These are phyloP conservation scores for Boletus reticuloceps DNA, from an alignment of 768 basidiomycete genomes.

Conservation along the genomic window DNA sequence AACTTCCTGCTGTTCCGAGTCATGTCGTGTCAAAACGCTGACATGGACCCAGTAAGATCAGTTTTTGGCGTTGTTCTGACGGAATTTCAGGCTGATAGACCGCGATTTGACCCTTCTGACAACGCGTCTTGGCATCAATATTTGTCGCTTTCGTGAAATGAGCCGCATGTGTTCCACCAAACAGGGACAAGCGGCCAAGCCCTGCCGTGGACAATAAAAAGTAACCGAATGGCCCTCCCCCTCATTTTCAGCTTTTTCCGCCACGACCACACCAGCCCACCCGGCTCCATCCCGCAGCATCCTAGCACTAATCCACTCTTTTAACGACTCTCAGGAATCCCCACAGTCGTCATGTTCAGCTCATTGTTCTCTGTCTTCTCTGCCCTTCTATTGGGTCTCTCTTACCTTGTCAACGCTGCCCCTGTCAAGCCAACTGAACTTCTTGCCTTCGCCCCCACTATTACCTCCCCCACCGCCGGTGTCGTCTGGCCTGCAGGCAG, in stretches of 20 bases:
- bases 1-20: too few species aligned
- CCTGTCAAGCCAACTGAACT: slow-evolving; percentile 29
- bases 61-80: neutral
- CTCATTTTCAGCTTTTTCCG: neutral
- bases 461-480: slow-evolving; percentile 37
- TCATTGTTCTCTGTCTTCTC: slow-evolving; percentile 26
- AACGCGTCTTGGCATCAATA: neutral
- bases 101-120: too few species aligned
- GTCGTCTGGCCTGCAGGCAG: slow-evolving; percentile 38
- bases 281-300: neutral
- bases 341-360: slow-evolving; percentile 20
- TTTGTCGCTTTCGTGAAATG: neutral
- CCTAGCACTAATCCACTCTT: slow-evolving; percentile 16
- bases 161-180: slow-evolving; percentile 12
- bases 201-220: slow-evolving; percentile 17
- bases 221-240: neutral
- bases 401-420: slow-evolving; percentile 26
- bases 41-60: too few species aligned
- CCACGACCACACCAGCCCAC: neutral
- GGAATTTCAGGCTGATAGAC: neutral
- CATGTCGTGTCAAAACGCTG: too few species aligned
- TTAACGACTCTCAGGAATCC: slow-evolving; percentile 9
- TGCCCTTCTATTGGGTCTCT: slow-evolving; percentile 29
- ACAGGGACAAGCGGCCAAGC: slow-evolving; percentile 20
- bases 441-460: slow-evolving; percentile 40